Base-by-base conservation (phyloP, 805 yeast species). In the Vanderwaltozyma verrucispora region DNA sequence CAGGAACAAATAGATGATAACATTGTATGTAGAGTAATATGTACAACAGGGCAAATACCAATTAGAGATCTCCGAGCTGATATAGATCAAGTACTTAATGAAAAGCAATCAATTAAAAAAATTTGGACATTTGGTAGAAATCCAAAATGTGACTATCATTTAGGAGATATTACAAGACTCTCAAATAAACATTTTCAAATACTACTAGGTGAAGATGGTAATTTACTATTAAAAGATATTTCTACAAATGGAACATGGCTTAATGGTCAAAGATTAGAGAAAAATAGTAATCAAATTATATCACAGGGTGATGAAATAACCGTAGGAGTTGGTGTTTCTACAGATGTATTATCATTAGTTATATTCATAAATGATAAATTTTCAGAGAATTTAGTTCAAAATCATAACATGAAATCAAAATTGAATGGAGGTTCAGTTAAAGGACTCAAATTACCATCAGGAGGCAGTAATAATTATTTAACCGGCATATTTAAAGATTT, bases 191-290 rank as follows among this genome's bases (percentile, higher is more conserved):
- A 88, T 62, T 75, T 75, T 64, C 68, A 70, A 54, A 64, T 88
- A 6, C 76, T 87, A 80, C 67, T 79, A 47, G 78, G 77, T 32
- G 64, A 69, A 31, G 69, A 69, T 34, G 74, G 71, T 44, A 71
- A 68, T 38, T 65, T 74, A 3, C 38, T 68, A 36, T 47, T 68
- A 13, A 62, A 57, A 54, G 96, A 88, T 58, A 60, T 69, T 2
- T 82, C 95, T 1, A 89, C 97, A 2, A 92, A 92, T 62, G 98
- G 98, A 7, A 92, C 98, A 0, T 81, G 75, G 67, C 62, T 89
- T 33, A 92, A 89, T 63, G 78, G 79, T 24, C 69, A 69, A 28
- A 68, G 85, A 36, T 59, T 89, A 15, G 84, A 78, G 18, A 82
- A 80, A 52, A 82, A 82, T 16, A 75, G 80, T 34, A 84, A 85